Base-by-base conservation (phyloP, 345 rosid species). In the Eucalyptus victrix region DNA sequence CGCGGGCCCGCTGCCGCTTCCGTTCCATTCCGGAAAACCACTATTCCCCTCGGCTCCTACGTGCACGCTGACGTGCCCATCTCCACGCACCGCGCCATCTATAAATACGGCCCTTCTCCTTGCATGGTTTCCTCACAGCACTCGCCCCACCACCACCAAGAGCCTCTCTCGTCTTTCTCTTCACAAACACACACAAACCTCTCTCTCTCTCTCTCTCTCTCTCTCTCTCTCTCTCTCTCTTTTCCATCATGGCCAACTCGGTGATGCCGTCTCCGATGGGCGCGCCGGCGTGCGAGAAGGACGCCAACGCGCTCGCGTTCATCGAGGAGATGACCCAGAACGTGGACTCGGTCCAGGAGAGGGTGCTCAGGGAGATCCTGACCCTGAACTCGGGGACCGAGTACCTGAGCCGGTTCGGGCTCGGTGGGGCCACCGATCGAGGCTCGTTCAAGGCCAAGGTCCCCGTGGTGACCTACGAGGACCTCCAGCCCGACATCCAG, bases 401-500 rank as follows among this genome's bases (percentile, higher is more conserved):
- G 91, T 97, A 97, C 91, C 94, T 97, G 13, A 91, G 53, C 6
- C 93, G 96, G 88, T 97, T 92, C 90, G 53, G 89, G 14, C 96
- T 95, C 28, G 76, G 53, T 3, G 95, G 94, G 21, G 94, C 97
- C n/a, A 92, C 94, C 0, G 98, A 96, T 91, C 94, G 94, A 1
- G 93, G 92, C 1, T 90, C 93, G 17, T 96, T 96, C 91, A 97
- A 97, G 90, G 89, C 96, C 6, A 95, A 92, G 87, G 49, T 97
- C 86, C 88, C 88, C 13, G 10, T 95, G 21, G 94, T 97, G 47
- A 95, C 94, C 37, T 97, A 97, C 53, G 98, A 97, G 86, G 97
- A 95, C 90, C 94, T 97, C 47, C 95, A 92, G 92, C 97, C 98
- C 2, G 96, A 95, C 80, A 97, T 97, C 89, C 96, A 94, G 88